Evolutionary conservation across 768 basidiomycete species (phyloP), one percentile per base, ranked within the genome.

Genomic region (Russula virescens): DNA sequence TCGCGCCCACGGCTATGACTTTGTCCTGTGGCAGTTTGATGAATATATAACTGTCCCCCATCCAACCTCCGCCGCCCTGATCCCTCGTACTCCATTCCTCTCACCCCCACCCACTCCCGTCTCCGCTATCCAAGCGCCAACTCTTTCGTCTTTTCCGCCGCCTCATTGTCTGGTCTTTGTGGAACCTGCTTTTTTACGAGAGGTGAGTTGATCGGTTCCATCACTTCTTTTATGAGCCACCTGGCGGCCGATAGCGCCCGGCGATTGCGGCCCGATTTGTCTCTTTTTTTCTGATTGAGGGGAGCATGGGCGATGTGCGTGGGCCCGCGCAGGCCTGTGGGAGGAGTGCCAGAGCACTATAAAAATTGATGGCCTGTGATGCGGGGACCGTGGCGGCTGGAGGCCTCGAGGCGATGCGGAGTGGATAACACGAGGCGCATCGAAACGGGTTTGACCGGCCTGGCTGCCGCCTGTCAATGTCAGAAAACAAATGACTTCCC

Each of bases 201-300:
- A 54, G 62, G 62, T 58, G 51, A 58, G 62, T 10, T n/a, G 46
- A 63, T 63, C 62, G 62, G 43, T 58, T 23, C 26, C 25, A 47
- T 57, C 55, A 52, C 51, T 28, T 21, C 45, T 46, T 26, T 40
- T 52, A 42, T 58, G 43, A 11, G 55, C 62, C 62, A 62, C 34
- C 56, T 63, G 62, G 62, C 62, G 52, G 7, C 6, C n/a, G 48
- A 48, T 53, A 42, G 51, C 51, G 57, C 46, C 58, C 62, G 62
- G 62, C 5, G 62, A 63, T 63, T 48, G 51, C 62, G 62, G 62
- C 62, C 62, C 62, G 62, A 58, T 54, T 58, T 63, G 55, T 57
- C 35, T 47, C 8, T 48, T 28, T 61, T 48, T 49, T 61, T 54
- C 25, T 55, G 60, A 34, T 40, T 51, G 46, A 21, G 57, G 55